phyloP scores from a whole-genome alignment of 2,329 filamentous ascomycete genomes.

The Metarhizium humberi region DNA sequence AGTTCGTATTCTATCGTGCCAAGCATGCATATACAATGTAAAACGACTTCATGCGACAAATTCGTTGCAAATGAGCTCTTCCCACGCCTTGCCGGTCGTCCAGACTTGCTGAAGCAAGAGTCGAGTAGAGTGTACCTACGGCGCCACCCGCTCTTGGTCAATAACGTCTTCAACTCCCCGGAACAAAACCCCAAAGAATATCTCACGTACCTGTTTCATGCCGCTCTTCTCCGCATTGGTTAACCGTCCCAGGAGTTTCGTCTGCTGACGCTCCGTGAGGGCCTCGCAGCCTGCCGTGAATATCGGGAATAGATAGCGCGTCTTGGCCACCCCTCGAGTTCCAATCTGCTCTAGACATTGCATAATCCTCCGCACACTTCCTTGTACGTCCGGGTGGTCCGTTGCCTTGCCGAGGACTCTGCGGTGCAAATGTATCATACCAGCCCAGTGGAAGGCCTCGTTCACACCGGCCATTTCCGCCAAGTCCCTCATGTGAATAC shows the following conservation, averaged over 20 bases:
- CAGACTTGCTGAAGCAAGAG: slow-evolving; percentile 60
- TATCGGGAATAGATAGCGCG: slow-evolving; percentile 68
- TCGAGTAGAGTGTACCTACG: slow-evolving; percentile 48
- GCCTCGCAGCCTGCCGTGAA: slow-evolving; percentile 77
- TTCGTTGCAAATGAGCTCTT: slow-evolving; percentile 55
- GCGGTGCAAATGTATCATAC: slow-evolving; percentile 64
- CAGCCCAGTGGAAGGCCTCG: slow-evolving; percentile 71
- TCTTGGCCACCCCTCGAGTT: slow-evolving; percentile 61
- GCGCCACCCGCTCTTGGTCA: background rate
- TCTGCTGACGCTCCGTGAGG: slow-evolving; percentile 42
- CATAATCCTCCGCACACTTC: slow-evolving; percentile 54
- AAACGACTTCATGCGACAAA: slow-evolving; percentile 49
- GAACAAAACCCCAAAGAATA: background rate
- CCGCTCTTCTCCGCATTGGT: slow-evolving; percentile 61
- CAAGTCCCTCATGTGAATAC: slow-evolving; percentile 44
- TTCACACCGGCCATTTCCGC: slow-evolving; percentile 64
- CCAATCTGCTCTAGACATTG: slow-evolving; percentile 52
- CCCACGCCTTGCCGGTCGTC: slow-evolving; percentile 60
- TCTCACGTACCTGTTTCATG: slow-evolving; percentile 57
- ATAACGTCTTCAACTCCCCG: background rate
- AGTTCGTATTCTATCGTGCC: background rate
- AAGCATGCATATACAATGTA: background rate
- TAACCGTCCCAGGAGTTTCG: slow-evolving; percentile 56
- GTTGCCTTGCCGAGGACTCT: slow-evolving; percentile 57
- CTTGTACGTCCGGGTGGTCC: slow-evolving; percentile 50